phyloP scores from a whole-genome alignment of 352 stramenopile species.

The Phytopythium aichiense region DNA sequence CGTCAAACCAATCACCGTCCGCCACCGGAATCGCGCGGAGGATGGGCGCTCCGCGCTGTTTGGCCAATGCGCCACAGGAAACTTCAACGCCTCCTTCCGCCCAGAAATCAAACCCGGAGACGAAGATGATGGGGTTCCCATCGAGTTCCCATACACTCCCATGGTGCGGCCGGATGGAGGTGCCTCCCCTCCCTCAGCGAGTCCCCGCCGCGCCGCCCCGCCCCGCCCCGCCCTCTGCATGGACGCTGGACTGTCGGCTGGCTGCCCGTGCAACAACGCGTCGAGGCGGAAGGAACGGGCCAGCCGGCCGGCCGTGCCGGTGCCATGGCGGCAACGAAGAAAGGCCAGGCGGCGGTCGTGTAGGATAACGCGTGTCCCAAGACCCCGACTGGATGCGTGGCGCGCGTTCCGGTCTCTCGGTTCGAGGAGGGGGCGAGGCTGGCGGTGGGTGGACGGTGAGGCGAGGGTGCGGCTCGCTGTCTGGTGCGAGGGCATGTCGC shows the following conservation, averaged over 20 bases:
- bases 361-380: neutral
- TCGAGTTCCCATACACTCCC: too few species aligned
- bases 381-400: neutral
- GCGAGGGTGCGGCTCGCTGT: too few species aligned
- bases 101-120: conserved; percentile 3
- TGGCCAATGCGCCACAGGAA: conserved; percentile 1
- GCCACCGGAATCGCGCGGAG: conserved; percentile 1
- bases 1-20: conserved; percentile 9
- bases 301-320: neutral
- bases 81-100: conserved; percentile 4
- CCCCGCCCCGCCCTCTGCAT: neutral
- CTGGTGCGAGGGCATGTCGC: too few species aligned
- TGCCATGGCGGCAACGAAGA: conserved; percentile 1
- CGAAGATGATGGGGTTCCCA: neutral
- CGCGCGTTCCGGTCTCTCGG: too few species aligned
- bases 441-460: too few species aligned
- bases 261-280: neutral
- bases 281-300: neutral
- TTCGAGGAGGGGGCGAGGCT: too few species aligned
- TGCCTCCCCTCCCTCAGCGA: neutral
- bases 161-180: neutral
- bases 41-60: neutral
- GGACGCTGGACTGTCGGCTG: neutral
- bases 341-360: neutral
- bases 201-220: too few species aligned